phyloP scores from a whole-genome alignment of 2,329 filamentous ascomycete species.

The Amylocarpus encephaloides region DNA sequence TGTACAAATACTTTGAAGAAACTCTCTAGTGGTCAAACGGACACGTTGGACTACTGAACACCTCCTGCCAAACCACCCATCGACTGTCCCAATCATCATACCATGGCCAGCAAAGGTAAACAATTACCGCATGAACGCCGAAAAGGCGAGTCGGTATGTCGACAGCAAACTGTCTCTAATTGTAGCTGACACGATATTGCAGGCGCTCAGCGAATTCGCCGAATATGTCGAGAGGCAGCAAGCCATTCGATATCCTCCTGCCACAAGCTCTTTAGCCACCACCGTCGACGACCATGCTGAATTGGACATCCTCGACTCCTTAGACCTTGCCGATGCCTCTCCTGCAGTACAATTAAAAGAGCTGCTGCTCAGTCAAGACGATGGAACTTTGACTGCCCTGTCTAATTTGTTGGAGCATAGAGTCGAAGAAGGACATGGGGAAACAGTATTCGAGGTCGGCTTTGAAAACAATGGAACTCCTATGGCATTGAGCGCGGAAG shows the following conservation, averaged over 20 bases:
- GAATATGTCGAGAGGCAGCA: constrained; percentile 97
- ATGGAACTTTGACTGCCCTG: constrained; percentile 57
- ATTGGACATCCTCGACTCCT: constrained; percentile 75
- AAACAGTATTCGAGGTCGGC: constrained; percentile 86
- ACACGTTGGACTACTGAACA: constrained; percentile 11
- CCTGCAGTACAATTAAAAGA: constrained; percentile 66
- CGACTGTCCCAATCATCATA: not conserved
- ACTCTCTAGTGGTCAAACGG: constrained; percentile 14
- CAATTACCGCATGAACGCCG: constrained; percentile 72
- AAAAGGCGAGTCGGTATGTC: constrained; percentile 76
- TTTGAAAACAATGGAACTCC: constrained; percentile 84
- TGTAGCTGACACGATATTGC: not conserved
- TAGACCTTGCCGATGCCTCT: constrained; percentile 64
- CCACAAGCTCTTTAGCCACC: constrained; percentile 12
- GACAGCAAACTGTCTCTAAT: not conserved
- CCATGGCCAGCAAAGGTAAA: constrained; percentile 48
- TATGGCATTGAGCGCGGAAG: constrained; percentile 66
- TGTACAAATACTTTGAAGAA: not conserved
- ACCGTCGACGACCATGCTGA: constrained; percentile 69
- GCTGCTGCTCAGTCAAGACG: constrained; percentile 60
- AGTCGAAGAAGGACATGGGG: constrained; percentile 77
- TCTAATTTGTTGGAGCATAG: constrained; percentile 59
- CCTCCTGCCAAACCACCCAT: not conserved
- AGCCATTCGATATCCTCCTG: constrained; percentile 55
- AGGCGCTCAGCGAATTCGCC: constrained; percentile 89